These are phyloP conservation scores for Xylaria venustula DNA, from an alignment of 495 filamentous ascomycete genomes.

Conservation along the genomic window DNA sequence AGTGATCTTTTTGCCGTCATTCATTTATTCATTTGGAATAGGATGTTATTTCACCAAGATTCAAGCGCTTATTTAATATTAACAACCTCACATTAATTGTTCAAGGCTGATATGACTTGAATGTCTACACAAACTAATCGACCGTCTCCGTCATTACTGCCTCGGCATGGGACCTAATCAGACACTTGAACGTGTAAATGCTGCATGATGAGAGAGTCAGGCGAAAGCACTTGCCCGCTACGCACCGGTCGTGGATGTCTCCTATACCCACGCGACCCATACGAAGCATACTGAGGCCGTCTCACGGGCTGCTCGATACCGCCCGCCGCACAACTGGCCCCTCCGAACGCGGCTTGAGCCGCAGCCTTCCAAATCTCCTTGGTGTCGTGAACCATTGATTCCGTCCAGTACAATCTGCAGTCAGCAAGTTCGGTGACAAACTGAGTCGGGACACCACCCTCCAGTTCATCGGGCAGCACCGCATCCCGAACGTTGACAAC, in stretches of 20 bases:
- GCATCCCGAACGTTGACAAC: conserved; percentile 9
- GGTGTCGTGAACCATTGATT: conserved; percentile 35
- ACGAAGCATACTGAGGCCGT: not conserved
- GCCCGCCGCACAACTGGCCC: conserved; percentile 13
- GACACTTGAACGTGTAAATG: conserved; percentile 1
- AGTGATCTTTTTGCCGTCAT: no score
- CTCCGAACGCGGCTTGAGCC: conserved; percentile 10
- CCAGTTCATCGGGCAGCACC: conserved; percentile 6
- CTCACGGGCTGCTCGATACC: conserved; percentile 6
- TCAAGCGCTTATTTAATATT: no score
- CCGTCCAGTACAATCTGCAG: conserved; percentile 46
- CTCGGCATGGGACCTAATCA: no score
- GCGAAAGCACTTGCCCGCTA: not conserved
- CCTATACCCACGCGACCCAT: not conserved
- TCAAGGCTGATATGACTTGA: no score
- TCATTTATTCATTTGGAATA: no score
- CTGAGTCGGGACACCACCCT: conserved; percentile 32
- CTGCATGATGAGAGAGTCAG: conserved; percentile 6
- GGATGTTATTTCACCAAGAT: no score
- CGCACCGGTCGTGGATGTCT: conserved; percentile 7
- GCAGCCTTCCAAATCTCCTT: conserved; percentile 40
- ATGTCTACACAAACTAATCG: no score
- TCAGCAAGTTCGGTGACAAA: conserved; percentile 44
- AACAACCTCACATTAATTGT: no score
- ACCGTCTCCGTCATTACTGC: no score